These are phyloP conservation scores for Myxozyma neotropica DNA, from an alignment of 805 yeast genomes.

Conservation along the genomic window DNA sequence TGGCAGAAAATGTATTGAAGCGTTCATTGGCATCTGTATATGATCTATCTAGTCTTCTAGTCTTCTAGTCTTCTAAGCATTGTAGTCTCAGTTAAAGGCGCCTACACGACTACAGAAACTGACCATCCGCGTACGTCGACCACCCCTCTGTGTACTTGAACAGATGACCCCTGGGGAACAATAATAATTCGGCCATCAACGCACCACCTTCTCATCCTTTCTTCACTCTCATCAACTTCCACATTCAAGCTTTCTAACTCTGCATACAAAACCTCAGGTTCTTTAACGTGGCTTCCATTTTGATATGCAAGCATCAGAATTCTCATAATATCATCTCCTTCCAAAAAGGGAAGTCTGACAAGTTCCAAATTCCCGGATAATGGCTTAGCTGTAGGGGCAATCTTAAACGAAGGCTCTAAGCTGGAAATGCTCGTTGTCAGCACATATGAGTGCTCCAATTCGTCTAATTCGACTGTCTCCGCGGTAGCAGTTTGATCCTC, in stretches of 20 bases:
- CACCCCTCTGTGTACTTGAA: constrained; percentile 25
- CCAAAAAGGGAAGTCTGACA: constrained; percentile 49
- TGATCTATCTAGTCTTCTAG: too few species aligned
- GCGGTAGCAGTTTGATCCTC: not conserved
- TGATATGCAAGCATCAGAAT: constrained; percentile 61
- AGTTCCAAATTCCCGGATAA: constrained; percentile 49
- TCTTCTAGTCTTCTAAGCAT: too few species aligned
- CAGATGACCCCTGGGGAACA: constrained; percentile 35
- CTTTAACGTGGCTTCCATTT: constrained; percentile 56
- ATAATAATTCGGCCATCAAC: constrained; percentile 63
- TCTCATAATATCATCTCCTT: constrained; percentile 50
- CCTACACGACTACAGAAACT: constrained; percentile 33
- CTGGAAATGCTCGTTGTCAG: constrained; percentile 56
- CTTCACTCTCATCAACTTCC: constrained; percentile 39
- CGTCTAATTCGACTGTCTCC: constrained; percentile 13
- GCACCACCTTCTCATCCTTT: constrained; percentile 56
- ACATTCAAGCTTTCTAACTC: constrained; percentile 40
- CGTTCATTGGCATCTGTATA: too few species aligned
- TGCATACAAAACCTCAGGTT: constrained; percentile 53
- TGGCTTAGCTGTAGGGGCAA: constrained; percentile 62
- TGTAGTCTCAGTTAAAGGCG: not conserved
- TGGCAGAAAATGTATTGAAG: too few species aligned
- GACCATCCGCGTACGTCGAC: constrained; percentile 30
- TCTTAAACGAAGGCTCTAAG: constrained; percentile 62
- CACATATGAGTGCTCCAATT: constrained; percentile 60